Conservation (phyloP, 2,329 filamentous ascomycete species). For the Pyrenochaeta sp. region DNA sequence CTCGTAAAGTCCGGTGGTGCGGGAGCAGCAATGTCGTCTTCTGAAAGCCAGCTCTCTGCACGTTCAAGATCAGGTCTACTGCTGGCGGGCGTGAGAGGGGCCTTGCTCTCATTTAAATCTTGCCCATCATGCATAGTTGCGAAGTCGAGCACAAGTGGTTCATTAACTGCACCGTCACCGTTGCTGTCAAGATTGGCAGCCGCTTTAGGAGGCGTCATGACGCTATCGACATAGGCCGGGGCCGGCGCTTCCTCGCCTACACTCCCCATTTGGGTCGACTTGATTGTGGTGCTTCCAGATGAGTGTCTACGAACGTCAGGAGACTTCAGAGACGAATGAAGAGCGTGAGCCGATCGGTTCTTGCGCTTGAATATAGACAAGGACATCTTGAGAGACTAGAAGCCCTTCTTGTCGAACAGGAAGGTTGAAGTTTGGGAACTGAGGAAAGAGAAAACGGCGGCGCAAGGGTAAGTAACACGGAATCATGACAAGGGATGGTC, state of each 20-base stretch:
- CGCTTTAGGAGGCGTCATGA: conserved; percentile 29
- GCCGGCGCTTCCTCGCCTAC: conserved; percentile 23
- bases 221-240: conserved; percentile 39
- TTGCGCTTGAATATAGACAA: conserved; percentile 43
- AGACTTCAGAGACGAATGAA: conserved; percentile 34
- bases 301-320: conserved; percentile 30
- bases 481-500: conserved; percentile 29
- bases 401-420: conserved; percentile 1
- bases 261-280: conserved; percentile 35
- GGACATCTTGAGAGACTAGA: neutral
- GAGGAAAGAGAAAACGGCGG: conserved; percentile 6
- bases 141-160: conserved; percentile 44
- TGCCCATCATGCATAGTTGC: conserved; percentile 34
- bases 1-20: conserved; percentile 47
- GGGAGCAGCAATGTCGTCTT: conserved; percentile 41
- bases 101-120: conserved; percentile 27
- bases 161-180: conserved; percentile 32
- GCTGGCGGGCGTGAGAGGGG: conserved; percentile 27
- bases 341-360: conserved; percentile 42
- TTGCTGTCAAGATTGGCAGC: conserved; percentile 21
- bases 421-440: conserved; percentile 4
- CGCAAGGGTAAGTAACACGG: conserved; percentile 13
- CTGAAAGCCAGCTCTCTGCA: conserved; percentile 32
- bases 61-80: conserved; percentile 16
- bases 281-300: conserved; percentile 25